Conservation (phyloP, 345 rosid species). For the Linum trigynum region DNA sequence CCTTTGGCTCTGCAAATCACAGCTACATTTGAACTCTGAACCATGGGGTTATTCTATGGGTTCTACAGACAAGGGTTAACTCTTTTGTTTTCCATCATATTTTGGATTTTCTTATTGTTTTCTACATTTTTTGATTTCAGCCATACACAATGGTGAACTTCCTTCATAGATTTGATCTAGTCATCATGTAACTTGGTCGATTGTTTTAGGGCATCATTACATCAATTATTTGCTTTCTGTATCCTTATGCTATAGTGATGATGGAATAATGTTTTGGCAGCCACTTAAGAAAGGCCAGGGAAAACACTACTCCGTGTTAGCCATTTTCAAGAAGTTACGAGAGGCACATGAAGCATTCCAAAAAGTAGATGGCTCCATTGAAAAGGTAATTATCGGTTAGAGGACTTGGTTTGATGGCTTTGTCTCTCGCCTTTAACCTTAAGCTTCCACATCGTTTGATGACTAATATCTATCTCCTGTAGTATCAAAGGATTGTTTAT, state of each 20-base stretch:
- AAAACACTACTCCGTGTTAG: slow-evolving; percentile 37
- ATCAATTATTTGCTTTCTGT: neutral
- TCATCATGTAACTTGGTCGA: too few relatives aligned
- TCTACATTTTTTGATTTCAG: too few relatives aligned
- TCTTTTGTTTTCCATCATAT: too few relatives aligned
- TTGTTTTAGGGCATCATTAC: neutral
- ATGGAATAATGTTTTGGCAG: slow-evolving; percentile 31
- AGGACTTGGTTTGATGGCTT: neutral
- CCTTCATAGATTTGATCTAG: too few relatives aligned
- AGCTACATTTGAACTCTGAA: too few relatives aligned
- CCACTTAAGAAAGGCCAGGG: slow-evolving; percentile 36
- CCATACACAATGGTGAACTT: too few relatives aligned
- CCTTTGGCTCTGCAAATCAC: too few relatives aligned
- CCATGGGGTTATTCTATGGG: too few relatives aligned
- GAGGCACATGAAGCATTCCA: slow-evolving; percentile 67
- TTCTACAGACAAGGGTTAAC: too few relatives aligned
- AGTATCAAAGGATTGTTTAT: too few relatives aligned
- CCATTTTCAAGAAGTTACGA: slow-evolving; percentile 38
- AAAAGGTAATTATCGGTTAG: slow-evolving; percentile 31
- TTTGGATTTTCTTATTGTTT: too few relatives aligned
- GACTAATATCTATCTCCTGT: neutral
- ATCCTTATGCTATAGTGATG: neutral
- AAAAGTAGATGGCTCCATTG: slow-evolving; percentile 32
- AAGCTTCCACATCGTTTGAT: neutral
- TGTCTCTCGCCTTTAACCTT: neutral